Conservation (phyloP, 2,329 filamentous ascomycete species). For the Sporothrix schenckii region DNA sequence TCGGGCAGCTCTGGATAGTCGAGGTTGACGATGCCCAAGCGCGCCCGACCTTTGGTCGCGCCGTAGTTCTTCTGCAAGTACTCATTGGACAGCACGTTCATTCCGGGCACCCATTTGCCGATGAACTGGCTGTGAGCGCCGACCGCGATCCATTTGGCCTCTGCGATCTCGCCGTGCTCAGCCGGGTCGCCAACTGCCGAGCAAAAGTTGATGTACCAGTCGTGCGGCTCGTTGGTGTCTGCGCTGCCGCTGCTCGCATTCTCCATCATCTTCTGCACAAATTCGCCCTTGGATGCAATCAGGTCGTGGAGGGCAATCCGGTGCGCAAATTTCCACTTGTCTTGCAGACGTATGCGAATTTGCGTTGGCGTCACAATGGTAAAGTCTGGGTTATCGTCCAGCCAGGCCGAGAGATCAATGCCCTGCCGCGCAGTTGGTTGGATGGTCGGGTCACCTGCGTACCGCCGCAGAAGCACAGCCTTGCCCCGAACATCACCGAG, state of each 20-base stretch:
- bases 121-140: slow-evolving; percentile 48
- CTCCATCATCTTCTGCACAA: slow-evolving; percentile 46
- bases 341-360: slow-evolving; percentile 49
- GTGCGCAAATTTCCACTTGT: slow-evolving; percentile 51
- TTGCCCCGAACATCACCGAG: slow-evolving; percentile 67
- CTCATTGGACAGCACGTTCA: slow-evolving; percentile 47
- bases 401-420: slow-evolving; percentile 55
- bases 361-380: slow-evolving; percentile 48
- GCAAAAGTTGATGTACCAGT: slow-evolving; percentile 46
- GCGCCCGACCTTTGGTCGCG: slow-evolving; percentile 37
- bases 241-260: slow-evolving; percentile 39
- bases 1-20: slow-evolving; percentile 43
- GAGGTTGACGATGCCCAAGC: slow-evolving; percentile 40
- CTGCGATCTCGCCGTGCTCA: slow-evolving; percentile 45
- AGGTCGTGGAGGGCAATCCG: slow-evolving; percentile 46
- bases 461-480: slow-evolving; percentile 68
- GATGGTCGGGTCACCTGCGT: slow-evolving; percentile 48
- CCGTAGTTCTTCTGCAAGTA: slow-evolving; percentile 40
- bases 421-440: slow-evolving; percentile 42
- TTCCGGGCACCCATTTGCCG: slow-evolving; percentile 48
- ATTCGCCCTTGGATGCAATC: slow-evolving; percentile 46
- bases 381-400: slow-evolving; percentile 66
- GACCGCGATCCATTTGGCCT: slow-evolving; percentile 50
- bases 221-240: slow-evolving; percentile 37
- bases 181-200: slow-evolving; percentile 47